A percentile compares a stretch with the other conserved stretches of the same genome.
Conservation (phyloP, 83 land plant species). For the Thuja plicata region DNA sequence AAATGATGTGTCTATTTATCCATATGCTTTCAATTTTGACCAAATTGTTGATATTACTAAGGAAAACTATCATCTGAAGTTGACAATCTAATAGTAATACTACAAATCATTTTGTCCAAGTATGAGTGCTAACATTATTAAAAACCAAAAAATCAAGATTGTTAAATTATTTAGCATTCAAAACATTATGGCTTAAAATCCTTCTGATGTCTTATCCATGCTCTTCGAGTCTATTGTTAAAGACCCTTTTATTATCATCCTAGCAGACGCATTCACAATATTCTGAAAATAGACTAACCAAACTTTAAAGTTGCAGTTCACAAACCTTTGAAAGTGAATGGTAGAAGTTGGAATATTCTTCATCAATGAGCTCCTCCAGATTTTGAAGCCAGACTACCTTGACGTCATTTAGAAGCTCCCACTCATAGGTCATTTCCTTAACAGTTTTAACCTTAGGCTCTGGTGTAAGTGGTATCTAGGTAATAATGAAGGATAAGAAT, state of each 20-base stretch:
- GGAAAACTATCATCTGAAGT: background rate
- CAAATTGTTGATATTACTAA: too few species aligned
- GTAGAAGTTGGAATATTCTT: slow-evolving; percentile 92
- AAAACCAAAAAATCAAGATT: too few species aligned
- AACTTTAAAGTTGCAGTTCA: background rate
- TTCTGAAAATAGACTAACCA: background rate
- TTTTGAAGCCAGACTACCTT: slow-evolving; percentile 94
- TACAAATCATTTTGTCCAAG: background rate
- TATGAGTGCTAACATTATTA: too few species aligned
- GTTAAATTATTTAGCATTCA: background rate
- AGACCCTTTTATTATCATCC: background rate
- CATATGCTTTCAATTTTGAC: background rate
- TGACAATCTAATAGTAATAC: background rate
- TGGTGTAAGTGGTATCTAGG: slow-evolving; percentile 1
- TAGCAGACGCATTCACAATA: background rate
- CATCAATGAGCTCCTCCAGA: slow-evolving; percentile 95
- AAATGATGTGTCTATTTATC: background rate
- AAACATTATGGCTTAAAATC: background rate
- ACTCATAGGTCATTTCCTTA: slow-evolving; percentile 81
- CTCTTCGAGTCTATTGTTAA: background rate
- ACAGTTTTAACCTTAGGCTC: slow-evolving; percentile 77
- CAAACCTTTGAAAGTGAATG: slow-evolving; percentile 88
- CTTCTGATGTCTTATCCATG: background rate
- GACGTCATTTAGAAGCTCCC: slow-evolving; percentile 94
- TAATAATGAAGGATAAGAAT: background rate